Evolutionary conservation across 441 rosid genomes (phyloP), one percentile per base, ranked within the genome.

Genomic region (Corymbia citriodora): DNA sequence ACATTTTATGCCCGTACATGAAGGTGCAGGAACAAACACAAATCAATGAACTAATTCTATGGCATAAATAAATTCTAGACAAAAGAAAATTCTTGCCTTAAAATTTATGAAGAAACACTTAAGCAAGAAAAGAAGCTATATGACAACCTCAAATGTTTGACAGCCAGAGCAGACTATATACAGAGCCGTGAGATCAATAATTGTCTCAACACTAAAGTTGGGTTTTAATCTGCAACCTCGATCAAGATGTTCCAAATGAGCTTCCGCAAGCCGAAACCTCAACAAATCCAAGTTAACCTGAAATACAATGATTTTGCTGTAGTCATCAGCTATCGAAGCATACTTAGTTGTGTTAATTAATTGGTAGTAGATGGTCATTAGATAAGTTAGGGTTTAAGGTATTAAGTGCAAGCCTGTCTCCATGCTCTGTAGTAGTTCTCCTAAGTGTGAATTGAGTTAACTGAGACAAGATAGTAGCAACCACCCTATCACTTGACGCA

Each of bases 151-250:
- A 72, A 96, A 96, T 33, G 94, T 90, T 88, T 88, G 92, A 94
- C 99, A 98, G 52, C 90, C 95, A 65, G 96, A 92, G 88, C 99
- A 98, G 79, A 85, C 90, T 87, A 96, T 94, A 94, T 96, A 98
- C 89, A 98, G 90, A 33, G 99, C 99, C 54, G 98, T 96, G 89
- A 98, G 92, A 92, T 94, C 94, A 88, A 95, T 94, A 88, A 88
- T 92, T 88, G 93, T 92, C 91, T 96, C 93, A 1, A 95, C 65
- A 89, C 93, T 90, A 85, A 96, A 98, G 90, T 91, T 88, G 55
- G 99, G 99, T 93, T 95, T 96, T 92, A 90, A 91, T 92, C 94
- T 94, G 90, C 99, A 97, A 81, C 98, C 98, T 55, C 93, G 94
- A 88, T 96, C 96, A 18, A 96, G 93, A 92, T 98, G 99, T 87